Base-by-base conservation (phyloP, 331 rosid species). In the Ulmus americana region DNA sequence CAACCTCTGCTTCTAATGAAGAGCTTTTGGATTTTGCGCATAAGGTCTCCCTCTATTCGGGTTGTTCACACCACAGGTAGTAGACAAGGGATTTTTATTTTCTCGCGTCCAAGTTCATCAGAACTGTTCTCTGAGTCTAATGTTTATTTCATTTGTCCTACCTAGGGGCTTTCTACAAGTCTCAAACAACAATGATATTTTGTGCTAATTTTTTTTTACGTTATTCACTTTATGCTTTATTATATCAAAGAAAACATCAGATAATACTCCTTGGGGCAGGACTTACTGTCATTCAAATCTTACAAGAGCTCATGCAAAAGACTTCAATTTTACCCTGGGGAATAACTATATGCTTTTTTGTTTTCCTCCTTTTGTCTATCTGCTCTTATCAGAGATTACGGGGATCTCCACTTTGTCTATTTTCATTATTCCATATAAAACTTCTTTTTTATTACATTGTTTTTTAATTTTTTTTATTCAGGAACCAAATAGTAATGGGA, bases 11-110 rank as follows among this genome's bases (percentile, higher is more conserved):
- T 52, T 78, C 95, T 22, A 79, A 75, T 57, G 81, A 67, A 68
- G 97, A 86, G 64, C 81, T 92, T 76, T 74, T 63, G 8, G 82
- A 77, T 65, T 82, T 92, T 55, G 85, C 98, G 12, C 63, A 69
- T 68, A 88, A 79, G n/a, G 90, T 92, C 70, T 86, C 98, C 50
- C 72, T 70, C 56, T 86, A 86, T 76, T 83, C 95, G 10, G 98
- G 98, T 74, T 92, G 98, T 73, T 82, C 86, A 58, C 98, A 92
- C 73, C 95, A 85, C 69, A 81, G 73, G 94, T 77, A 74, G 73
- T 78, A 47, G 44, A 47, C 14, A 15, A 40, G 43, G 35, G 13
- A 8, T 63, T 44, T 28, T 68, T 14, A 28, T 45, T 39, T 45
- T 56, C 35, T 18, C 40, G 35, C 35, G 2, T 28, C 35, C 35